These are phyloP conservation scores for Aureobasidium sp. DNA, from an alignment of 2,329 filamentous ascomycete species.

Conservation along the genomic window DNA sequence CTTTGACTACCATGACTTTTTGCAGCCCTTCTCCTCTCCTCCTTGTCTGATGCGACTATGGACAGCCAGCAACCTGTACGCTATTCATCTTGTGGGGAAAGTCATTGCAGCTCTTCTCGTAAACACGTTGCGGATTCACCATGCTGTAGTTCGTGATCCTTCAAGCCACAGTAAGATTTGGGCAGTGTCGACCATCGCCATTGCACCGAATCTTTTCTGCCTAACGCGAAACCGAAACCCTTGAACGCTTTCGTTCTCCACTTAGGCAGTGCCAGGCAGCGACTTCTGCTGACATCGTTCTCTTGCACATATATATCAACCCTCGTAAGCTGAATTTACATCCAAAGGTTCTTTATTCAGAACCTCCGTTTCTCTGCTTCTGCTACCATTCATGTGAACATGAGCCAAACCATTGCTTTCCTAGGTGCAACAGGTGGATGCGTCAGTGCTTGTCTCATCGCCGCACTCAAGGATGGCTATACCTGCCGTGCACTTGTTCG, in stretches of 20 bases:
- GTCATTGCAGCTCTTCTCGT: no score
- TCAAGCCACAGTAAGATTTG: conserved; percentile 3
- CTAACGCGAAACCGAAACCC: neutral
- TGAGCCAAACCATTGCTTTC: conserved; percentile 38
- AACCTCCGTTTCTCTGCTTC: neutral
- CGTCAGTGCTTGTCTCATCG: conserved; percentile 37
- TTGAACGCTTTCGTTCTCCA: neutral
- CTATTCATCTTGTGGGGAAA: no score
- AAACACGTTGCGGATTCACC: neutral
- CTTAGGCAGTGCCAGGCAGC: neutral
- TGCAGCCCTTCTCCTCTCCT: no score
- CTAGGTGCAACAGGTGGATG: conserved; percentile 48
- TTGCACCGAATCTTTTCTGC: neutral
- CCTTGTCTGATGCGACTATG: no score
- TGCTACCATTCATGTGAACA: neutral
- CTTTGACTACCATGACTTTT: no score
- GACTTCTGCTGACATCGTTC: neutral
- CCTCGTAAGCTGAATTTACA: no score
- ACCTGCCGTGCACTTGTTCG: conserved; percentile 44
- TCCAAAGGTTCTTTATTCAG: no score
- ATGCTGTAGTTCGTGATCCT: neutral
- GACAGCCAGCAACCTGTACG: no score
- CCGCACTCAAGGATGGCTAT: conserved; percentile 39
- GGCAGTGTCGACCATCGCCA: neutral
- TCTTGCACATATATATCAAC: neutral